Base-by-base conservation (phyloP, 495 filamentous ascomycete genomes). In the Baudoinia panamericana region DNA sequence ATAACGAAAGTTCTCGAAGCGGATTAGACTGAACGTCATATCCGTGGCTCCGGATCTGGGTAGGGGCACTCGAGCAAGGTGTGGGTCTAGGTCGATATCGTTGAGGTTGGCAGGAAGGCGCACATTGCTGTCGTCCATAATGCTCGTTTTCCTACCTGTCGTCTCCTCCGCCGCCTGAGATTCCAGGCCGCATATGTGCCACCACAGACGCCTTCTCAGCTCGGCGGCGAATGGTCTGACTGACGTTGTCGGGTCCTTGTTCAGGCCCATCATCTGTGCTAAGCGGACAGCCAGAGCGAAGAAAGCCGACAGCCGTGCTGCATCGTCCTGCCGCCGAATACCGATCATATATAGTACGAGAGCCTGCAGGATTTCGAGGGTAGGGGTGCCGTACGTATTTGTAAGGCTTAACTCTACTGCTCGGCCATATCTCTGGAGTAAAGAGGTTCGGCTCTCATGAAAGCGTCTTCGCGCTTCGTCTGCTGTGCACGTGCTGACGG, bases 331-430 rank as follows among this genome's bases (percentile, higher is more conserved):
- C 9, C 43, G 36, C 13, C 43, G 43, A 20, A 45, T 26, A 35
- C 43, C n/a, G 5, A 41, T 38, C 15, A 46, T 46, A 31, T 46
- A 46, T 5, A 46, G n/a, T 6, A 46, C 43, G 18, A 46, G 15
- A 5, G 43, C 43, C 16, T 46, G 43, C 17, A 46, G 4, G 2
- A 37, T 40, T 20, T 46, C 43, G 7, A 46, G 30, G 7, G 12
- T 22, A 2, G 43, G 43, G 29, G 19, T 41, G 16, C 37, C 26
- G 20, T 41, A 40, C 21, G 17, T 30, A 21, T 46, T 30, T 9
- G 36, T 16, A 18, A 46, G 22, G 5, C 13, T 20, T 3, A 29
- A 17, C 23, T 46, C 43, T 16, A 46, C 29, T 10, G 30, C n/a
- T 16, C 30, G 10, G 11, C 43, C 37, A 35, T 46, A 46, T 12